Evolutionary conservation across 148 eudicot genomes (phyloP), one percentile per base, ranked within the genome.

Genomic region (Rhododendron vialii): DNA sequence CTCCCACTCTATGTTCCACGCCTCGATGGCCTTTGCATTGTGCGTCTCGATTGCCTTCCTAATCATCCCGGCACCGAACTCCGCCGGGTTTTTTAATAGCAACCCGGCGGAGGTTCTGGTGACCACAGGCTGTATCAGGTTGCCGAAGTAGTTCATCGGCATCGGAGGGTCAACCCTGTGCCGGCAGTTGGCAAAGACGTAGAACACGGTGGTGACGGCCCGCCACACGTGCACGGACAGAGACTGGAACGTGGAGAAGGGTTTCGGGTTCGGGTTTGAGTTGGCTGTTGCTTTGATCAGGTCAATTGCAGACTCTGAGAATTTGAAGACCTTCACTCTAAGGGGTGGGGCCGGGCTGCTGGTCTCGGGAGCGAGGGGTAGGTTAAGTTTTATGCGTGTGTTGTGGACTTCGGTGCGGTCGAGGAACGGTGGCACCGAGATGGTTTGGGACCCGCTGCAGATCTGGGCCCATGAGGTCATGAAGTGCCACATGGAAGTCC

Each of bases 401-500:
- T 50, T 50, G 55, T 0, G 94, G 18, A 90, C 94, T 85, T 95
- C 91, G 85, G 95, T 90, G 47, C 98, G 96, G 43, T 96, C 98
- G 30, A 93, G 94, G 88, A 95, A 93, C 0, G 99, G 99, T 11
- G 84, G 91, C 90, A 89, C 86, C 7, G 93, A 83, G 53, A 92
- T 88, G 51, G 96, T 79, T 17, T 86, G 84, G 88, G 94, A 82
- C 83, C 99, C 98, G 33, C 80, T 78, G 86, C 94, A 93, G 51
- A 94, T 88, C 51, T 91, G 90, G 88, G 99, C 96, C 99, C 99
- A 94, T 38, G 98, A 93, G 76, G 87, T 93, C 98, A 95, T 95
- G 89, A 96, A 95, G 91, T 96, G 99, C 99, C 99, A 96, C 59
- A 98, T 95, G 87, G 98, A 89, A 53, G 98, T 90, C 28, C 98